These are phyloP conservation scores for Scutellaria galericulata DNA, from an alignment of 257 asterid species.

Conservation along the genomic window DNA sequence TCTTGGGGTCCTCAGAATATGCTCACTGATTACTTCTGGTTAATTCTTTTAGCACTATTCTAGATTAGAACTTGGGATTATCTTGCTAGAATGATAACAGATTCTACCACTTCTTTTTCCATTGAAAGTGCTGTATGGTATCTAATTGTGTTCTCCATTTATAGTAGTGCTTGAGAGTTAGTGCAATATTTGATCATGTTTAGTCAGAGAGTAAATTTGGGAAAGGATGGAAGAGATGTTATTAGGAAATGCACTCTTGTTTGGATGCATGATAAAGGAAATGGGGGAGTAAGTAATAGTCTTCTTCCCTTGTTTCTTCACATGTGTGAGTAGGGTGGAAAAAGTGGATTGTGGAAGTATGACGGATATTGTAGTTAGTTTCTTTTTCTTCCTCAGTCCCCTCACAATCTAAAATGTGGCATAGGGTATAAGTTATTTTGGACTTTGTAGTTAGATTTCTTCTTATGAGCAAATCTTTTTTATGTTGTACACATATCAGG, in stretches of 20 bases:
- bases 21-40: conserved; percentile 9
- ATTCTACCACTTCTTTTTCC: neutral
- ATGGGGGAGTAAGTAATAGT: neutral
- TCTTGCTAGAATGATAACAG: neutral
- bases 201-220: no score
- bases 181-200: no score
- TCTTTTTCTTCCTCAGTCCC: neutral
- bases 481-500: conserved; percentile 46
- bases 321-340: neutral
- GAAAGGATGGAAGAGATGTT: no score
- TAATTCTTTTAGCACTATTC: conserved; percentile 5
- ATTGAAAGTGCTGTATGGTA: conserved; percentile 2
- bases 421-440: neutral
- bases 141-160: neutral
- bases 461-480: conserved; percentile 13
- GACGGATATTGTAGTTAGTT: neutral
- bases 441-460: conserved; percentile 21
- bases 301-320: neutral
- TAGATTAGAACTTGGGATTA: neutral
- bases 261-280: no score
- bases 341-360: neutral
- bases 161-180: neutral
- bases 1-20: neutral
- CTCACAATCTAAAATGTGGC: conserved; percentile 5
- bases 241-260: no score